Evolutionary conservation across 2,329 filamentous ascomycete genomes (phyloP).

Genomic region (Ascochyta fabae): DNA sequence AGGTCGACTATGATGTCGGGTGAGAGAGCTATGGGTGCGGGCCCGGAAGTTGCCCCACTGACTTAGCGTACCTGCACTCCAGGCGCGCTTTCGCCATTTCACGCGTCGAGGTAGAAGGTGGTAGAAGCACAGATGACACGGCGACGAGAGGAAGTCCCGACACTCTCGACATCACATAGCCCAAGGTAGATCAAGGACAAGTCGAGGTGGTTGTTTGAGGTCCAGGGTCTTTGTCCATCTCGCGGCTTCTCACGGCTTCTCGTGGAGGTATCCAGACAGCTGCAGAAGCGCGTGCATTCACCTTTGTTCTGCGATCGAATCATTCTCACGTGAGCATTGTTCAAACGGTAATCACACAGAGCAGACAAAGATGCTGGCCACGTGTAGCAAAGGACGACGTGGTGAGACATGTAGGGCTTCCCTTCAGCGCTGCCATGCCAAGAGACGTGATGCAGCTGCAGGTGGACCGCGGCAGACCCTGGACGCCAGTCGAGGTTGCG

Average conservation of each 20-base stretch:
- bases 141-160: background rate
- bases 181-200: background rate
- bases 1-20: slow-evolving; percentile 7
- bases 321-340: background rate
- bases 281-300: background rate
- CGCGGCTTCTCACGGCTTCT: no score
- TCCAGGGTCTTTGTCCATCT: background rate
- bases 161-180: background rate
- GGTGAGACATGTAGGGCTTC: background rate
- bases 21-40: slow-evolving; percentile 4
- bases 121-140: background rate
- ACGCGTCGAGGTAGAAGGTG: slow-evolving; percentile 14
- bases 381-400: background rate
- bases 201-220: background rate
- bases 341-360: background rate
- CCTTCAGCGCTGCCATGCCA: background rate
- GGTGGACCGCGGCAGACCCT: slow-evolving; percentile 6
- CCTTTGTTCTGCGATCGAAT: background rate
- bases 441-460: slow-evolving; percentile 7
- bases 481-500: background rate
- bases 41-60: slow-evolving; percentile 8
- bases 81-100: slow-evolving; percentile 4
- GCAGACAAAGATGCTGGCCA: background rate
- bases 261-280: no score
- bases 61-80: slow-evolving; percentile 1